Evolutionary conservation across 2,329 filamentous ascomycete species (phyloP).

Genomic region (Anthostomella pinea): DNA sequence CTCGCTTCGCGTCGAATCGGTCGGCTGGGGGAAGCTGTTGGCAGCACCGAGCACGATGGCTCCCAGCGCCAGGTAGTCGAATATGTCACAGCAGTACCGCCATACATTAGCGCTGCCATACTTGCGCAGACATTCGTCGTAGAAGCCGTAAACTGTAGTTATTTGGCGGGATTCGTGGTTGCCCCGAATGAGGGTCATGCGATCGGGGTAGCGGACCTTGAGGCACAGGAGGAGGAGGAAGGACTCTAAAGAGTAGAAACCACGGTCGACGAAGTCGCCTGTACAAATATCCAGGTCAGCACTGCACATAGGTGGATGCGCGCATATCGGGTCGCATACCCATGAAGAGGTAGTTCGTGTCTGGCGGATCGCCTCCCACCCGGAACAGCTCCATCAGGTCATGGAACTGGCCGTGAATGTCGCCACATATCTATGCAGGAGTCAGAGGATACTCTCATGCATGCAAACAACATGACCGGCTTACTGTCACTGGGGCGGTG

Average conservation of each 20-base stretch:
- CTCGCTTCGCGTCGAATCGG: slow-evolving; percentile 43
- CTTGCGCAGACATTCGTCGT: slow-evolving; percentile 94
- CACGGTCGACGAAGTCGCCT: slow-evolving; percentile 96
- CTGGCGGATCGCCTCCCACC: slow-evolving; percentile 88
- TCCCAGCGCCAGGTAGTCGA: slow-evolving; percentile 91
- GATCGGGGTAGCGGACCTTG: slow-evolving; percentile 95
- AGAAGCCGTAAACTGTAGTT: slow-evolving; percentile 96
- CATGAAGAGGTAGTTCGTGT: slow-evolving; percentile 98
- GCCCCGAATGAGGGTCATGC: slow-evolving; percentile 92
- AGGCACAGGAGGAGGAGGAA: slow-evolving; percentile 93
- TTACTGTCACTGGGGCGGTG: slow-evolving; percentile 86
- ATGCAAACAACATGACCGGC: no score
- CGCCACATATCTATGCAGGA: slow-evolving; percentile 73
- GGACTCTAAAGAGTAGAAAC: slow-evolving; percentile 96
- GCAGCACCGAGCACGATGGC: slow-evolving; percentile 88
- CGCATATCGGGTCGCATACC: slow-evolving; percentile 47
- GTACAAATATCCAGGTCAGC: slow-evolving; percentile 16
- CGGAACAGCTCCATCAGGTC: slow-evolving; percentile 96
- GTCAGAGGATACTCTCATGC: no score
- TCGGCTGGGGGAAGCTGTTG: slow-evolving; percentile 53
- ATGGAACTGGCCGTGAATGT: slow-evolving; percentile 96
- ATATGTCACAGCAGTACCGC: slow-evolving; percentile 96
- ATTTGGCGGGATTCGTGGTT: slow-evolving; percentile 97
- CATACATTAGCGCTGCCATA: slow-evolving; percentile 97
- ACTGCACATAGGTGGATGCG: neutral